Percentiles rank a stretch among this genome's conserved stretches.
These are phyloP conservation scores for Obba rivulosa DNA, from an alignment of 768 basidiomycete species.

Conservation along the genomic window DNA sequence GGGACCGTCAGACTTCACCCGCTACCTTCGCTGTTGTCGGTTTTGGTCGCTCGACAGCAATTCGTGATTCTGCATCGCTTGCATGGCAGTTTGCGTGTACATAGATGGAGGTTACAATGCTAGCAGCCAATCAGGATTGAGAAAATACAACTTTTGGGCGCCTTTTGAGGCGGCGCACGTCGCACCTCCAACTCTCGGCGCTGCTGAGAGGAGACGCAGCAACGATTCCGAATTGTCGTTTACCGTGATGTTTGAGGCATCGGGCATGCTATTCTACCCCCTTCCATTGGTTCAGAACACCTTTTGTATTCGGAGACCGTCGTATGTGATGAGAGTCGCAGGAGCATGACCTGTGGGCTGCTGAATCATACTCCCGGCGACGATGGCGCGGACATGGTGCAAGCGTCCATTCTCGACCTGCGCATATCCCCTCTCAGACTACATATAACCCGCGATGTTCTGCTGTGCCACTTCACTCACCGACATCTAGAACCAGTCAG, in stretches of 20 bases:
- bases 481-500: background rate
- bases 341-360: slow-evolving; percentile 10
- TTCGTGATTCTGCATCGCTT: no score
- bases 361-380: slow-evolving; percentile 11
- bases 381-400: slow-evolving; percentile 13
- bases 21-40: no score
- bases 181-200: no score
- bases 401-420: slow-evolving; percentile 8
- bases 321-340: slow-evolving; percentile 2
- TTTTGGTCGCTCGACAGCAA: no score
- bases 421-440: slow-evolving; percentile 8
- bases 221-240: background rate
- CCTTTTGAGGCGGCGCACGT: no score
- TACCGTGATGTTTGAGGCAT: slow-evolving; percentile 7
- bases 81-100: no score
- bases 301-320: background rate
- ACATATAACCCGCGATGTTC: slow-evolving; percentile 8
- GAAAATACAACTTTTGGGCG: no score
- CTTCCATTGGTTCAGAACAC: background rate
- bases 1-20: no score
- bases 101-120: no score
- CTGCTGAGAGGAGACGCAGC: no score
- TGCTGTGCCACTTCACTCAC: slow-evolving; percentile 7
- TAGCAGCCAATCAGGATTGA: no score
- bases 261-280: slow-evolving; percentile 1